A percentile compares a stretch with the other conserved stretches of the same genome.
Conservation (phyloP, 495 filamentous ascomycete species). For the Annulohypoxylon nitens region DNA sequence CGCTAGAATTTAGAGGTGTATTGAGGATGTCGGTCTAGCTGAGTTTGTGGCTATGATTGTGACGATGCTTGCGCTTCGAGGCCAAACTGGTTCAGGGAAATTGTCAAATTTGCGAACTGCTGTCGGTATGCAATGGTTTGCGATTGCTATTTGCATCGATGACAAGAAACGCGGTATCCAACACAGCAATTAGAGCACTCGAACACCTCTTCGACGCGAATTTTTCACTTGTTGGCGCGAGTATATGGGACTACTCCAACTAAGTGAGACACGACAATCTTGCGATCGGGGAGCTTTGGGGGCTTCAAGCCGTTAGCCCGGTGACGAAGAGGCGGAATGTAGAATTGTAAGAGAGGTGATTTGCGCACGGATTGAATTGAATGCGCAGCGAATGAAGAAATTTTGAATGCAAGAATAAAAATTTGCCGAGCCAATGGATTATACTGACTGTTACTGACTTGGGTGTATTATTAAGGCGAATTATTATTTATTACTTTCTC, state of each 20-base stretch:
- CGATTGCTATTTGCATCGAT: slow-evolving; percentile 18
- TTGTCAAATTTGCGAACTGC: not conserved
- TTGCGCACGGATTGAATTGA: slow-evolving; percentile 23
- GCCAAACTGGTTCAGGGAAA: not conserved
- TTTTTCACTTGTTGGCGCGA: slow-evolving; percentile 4
- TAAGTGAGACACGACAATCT: not conserved
- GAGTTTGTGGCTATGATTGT: slow-evolving; percentile 2
- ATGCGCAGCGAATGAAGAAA: slow-evolving; percentile 18
- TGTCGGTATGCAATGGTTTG: slow-evolving; percentile 24
- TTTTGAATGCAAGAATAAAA: slow-evolving; percentile 35
- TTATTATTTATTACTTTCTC: slow-evolving; percentile 33
- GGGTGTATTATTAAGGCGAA: slow-evolving; percentile 23
- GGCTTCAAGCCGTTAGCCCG: slow-evolving; percentile 1
- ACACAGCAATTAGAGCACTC: slow-evolving; percentile 19
- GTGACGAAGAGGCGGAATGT: slow-evolving; percentile 16
- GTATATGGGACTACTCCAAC: not conserved
- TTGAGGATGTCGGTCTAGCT: not conserved
- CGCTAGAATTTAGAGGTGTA: slow-evolving; percentile 8
- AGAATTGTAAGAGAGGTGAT: slow-evolving; percentile 2
- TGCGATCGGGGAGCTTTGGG: slow-evolving; percentile 12
- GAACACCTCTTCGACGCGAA: slow-evolving; percentile 8
- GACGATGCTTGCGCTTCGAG: slow-evolving; percentile 9
- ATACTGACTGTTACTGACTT: slow-evolving; percentile 20
- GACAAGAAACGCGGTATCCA: slow-evolving; percentile 37
- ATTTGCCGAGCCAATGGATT: slow-evolving; percentile 40